Base-by-base conservation (phyloP, 495 filamentous ascomycete genomes). In the Opeltia flavorubescens region DNA sequence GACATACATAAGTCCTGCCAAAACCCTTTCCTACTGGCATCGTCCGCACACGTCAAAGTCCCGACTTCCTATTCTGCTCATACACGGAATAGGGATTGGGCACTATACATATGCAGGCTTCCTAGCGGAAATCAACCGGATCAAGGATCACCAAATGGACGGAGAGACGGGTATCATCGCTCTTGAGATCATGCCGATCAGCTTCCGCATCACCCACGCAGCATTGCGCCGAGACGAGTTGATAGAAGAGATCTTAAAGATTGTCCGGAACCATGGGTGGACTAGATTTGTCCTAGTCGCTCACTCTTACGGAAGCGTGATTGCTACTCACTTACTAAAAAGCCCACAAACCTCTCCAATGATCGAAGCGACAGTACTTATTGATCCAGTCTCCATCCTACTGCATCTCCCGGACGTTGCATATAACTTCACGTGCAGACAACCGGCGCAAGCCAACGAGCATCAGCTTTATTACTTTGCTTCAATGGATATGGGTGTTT, bases 1-100 rank as follows among this genome's bases (percentile, higher is more conserved):
- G 4, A 53, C 55, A 13, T 44, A 62, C 12, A 57, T 42, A 15
- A 66, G 66, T 1, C 73, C 77, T 0, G 66, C 66, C 0, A 65
- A 66, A 28, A 57, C 63, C n/a, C 52, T 77, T 0, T 66, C 68
- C 27, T 84, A 84, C 62, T 82, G 78, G 78, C 62, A 77, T 55
- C 70, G 76, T 15, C 73, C 76, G 1, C 80, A 83, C 52, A 73
- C 63, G 8, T 75, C 77, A 1, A 59, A 59, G 5, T 62, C 64
- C 5, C 66, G 67, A 24, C 56, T 72, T 1, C 80, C 80, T 0
- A 53, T 83, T 35, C 56, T 84, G 3, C 82, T 83, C 58, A 65
- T 83, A 17, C 80, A 84, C 55, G 80, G 80, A n/a, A 81, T 84
- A 42, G 78, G 79, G 23, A 74, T 83, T 44, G 80, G 80, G 0